These are phyloP conservation scores for Candida arabinofermentans DNA, from an alignment of 805 yeast genomes.

Conservation along the genomic window DNA sequence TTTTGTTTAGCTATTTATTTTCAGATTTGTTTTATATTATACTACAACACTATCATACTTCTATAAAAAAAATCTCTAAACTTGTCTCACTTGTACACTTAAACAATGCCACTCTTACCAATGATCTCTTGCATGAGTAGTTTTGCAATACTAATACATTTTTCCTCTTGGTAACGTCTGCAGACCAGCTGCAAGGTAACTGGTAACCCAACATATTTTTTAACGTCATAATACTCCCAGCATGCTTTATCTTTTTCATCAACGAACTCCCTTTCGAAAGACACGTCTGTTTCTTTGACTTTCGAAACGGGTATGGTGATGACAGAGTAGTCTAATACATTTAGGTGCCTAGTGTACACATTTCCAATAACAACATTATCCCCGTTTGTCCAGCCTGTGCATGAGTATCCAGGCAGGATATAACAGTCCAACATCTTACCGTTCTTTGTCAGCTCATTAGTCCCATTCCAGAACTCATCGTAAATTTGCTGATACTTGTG, in stretches of 20 bases:
- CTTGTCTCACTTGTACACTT: neutral
- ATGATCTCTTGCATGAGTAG: conserved; percentile 10
- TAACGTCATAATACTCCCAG: conserved; percentile 43
- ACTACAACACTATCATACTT: too few relatives aligned
- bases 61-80: neutral
- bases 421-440: conserved; percentile 45
- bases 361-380: conserved; percentile 35
- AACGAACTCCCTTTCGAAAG: conserved; percentile 29
- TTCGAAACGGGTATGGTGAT: conserved; percentile 41
- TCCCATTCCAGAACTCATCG: conserved; percentile 36
- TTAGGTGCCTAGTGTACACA: conserved; percentile 54
- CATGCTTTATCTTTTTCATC: conserved; percentile 33
- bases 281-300: conserved; percentile 35
- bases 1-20: too few relatives aligned
- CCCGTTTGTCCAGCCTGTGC: conserved; percentile 39
- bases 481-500: conserved; percentile 33
- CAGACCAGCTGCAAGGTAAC: conserved; percentile 54
- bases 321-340: conserved; percentile 48
- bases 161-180: conserved; percentile 56
- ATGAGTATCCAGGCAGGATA: conserved; percentile 43
- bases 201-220: conserved; percentile 47
- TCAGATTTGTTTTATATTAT: neutral
- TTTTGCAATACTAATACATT: conserved; percentile 38
- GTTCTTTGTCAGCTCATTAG: conserved; percentile 29
- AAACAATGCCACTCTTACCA: neutral